Percentiles rank a stretch among this genome's conserved stretches.
These are phyloP conservation scores for Letharia columbiana DNA, from an alignment of 495 filamentous ascomycete genomes.

Conservation along the genomic window DNA sequence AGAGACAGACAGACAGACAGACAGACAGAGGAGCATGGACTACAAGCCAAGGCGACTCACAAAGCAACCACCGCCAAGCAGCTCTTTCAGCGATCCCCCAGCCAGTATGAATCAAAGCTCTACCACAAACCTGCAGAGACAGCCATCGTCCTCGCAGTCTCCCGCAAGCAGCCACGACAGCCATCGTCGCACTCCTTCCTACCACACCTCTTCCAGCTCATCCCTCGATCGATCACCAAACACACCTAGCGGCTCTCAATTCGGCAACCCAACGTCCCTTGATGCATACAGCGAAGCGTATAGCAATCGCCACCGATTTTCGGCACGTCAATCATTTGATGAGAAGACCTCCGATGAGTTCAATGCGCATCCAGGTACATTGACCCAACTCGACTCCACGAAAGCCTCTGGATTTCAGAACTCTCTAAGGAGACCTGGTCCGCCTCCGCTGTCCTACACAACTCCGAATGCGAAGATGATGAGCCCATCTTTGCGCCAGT, in stretches of 20 bases:
- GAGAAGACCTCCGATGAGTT: constrained; percentile 62
- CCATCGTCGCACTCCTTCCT: constrained; percentile 41
- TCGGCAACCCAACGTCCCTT: constrained; percentile 30
- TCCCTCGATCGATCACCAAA: constrained; percentile 44
- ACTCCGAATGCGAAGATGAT: constrained; percentile 47
- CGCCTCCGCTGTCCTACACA: constrained; percentile 44
- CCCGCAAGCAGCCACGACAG: constrained; percentile 36
- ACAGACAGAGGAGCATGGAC: background rate
- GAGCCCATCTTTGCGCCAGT: constrained; percentile 63
- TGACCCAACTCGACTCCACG: constrained; percentile 55
- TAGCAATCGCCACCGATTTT: constrained; percentile 29
- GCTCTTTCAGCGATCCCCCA: background rate
- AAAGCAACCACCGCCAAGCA: constrained; percentile 24
- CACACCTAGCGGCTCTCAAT: constrained; percentile 28
- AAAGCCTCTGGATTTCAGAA: constrained; percentile 45
- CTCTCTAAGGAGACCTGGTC: constrained; percentile 30
- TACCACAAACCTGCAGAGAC: constrained; percentile 50
- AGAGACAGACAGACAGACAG: too few species aligned
- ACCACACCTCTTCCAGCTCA: constrained; percentile 46
- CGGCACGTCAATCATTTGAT: constrained; percentile 42
- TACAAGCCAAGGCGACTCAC: constrained; percentile 22
- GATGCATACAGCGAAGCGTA: constrained; percentile 36
- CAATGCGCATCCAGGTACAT: constrained; percentile 58
- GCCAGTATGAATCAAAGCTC: constrained; percentile 36
- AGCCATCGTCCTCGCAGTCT: constrained; percentile 56